Percentiles rank a stretch among this genome's conserved stretches.
phyloP scores from a whole-genome alignment of 257 asterid genomes.

The Nicotiana benthamiana region DNA sequence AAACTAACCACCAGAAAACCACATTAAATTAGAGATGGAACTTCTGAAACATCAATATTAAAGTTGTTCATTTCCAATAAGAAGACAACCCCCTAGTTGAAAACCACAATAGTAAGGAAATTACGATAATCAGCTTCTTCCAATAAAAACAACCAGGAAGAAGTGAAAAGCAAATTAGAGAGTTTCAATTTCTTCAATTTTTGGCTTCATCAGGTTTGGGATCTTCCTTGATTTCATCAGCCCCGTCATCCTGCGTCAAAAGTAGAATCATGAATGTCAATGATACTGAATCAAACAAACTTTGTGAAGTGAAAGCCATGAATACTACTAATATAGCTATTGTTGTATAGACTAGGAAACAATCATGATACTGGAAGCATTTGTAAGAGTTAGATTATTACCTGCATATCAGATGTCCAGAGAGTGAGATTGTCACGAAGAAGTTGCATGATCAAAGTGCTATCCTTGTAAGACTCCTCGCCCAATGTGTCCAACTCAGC shows the following conservation, averaged over 20 bases:
- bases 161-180: conserved; percentile 4
- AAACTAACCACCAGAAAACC: background rate
- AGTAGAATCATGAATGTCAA: background rate
- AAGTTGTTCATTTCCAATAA: background rate
- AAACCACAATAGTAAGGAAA: background rate
- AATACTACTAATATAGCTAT: background rate
- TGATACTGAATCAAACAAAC: background rate
- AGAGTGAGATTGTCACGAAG: conserved; percentile 81
- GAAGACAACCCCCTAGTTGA: background rate
- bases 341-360: background rate
- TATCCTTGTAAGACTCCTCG: conserved; percentile 96
- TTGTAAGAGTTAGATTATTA: conserved; percentile 7
- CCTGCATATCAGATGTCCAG: conserved; percentile 90
- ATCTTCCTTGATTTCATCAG: conserved; percentile 71
- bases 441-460: conserved; percentile 92
- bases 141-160: conserved; percentile 14
- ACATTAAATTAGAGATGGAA: conserved; percentile 1
- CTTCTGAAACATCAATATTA: conserved; percentile 2
- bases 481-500: conserved; percentile 84
- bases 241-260: conserved; percentile 54
- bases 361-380: background rate
- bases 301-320: background rate
- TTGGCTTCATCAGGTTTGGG: conserved; percentile 44
- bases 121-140: conserved; percentile 21
- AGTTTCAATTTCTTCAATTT: conserved; percentile 18